Conservation (phyloP, 345 rosid species). For the Linum tenue region DNA sequence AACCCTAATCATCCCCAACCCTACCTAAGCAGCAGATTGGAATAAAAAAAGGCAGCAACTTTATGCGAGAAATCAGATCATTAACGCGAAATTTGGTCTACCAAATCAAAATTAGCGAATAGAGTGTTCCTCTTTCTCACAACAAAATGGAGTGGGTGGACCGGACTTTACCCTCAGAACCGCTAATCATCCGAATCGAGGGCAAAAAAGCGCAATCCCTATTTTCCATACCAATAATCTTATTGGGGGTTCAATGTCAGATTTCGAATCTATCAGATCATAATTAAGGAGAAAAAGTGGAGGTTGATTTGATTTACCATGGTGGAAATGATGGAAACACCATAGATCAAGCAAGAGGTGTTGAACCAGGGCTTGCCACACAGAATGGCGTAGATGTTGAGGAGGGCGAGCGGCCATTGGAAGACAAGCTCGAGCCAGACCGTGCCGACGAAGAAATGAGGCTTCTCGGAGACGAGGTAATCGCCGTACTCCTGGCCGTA, state of each 20-base stretch:
- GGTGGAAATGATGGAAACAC: constrained; percentile 49
- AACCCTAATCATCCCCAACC: no score
- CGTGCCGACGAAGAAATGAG: constrained; percentile 60
- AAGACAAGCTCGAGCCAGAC: constrained; percentile 62
- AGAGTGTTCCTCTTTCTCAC: no score
- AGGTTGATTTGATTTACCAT: constrained; percentile 37
- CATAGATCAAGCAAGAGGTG: constrained; percentile 70
- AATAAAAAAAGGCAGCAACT: no score
- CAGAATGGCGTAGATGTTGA: constrained; percentile 43
- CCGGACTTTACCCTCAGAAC: no score
- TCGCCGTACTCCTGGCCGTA: constrained; percentile 48
- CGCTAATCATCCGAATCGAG: no score
- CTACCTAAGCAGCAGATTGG: no score
- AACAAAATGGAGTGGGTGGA: no score
- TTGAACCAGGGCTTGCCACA: constrained; percentile 51
- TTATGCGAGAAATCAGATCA: no score
- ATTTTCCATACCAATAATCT: not conserved
- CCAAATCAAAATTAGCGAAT: no score
- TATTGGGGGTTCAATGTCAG: not conserved
- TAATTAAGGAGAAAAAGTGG: not conserved
- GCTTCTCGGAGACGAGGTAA: constrained; percentile 56
- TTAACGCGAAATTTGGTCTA: no score
- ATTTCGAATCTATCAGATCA: not conserved
- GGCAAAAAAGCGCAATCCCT: not conserved
- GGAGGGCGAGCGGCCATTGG: constrained; percentile 65